Percentiles rank a stretch among this genome's conserved stretches.
Evolutionary conservation across 768 basidiomycete species (phyloP).

Genomic region (Trametes sanguinea): DNA sequence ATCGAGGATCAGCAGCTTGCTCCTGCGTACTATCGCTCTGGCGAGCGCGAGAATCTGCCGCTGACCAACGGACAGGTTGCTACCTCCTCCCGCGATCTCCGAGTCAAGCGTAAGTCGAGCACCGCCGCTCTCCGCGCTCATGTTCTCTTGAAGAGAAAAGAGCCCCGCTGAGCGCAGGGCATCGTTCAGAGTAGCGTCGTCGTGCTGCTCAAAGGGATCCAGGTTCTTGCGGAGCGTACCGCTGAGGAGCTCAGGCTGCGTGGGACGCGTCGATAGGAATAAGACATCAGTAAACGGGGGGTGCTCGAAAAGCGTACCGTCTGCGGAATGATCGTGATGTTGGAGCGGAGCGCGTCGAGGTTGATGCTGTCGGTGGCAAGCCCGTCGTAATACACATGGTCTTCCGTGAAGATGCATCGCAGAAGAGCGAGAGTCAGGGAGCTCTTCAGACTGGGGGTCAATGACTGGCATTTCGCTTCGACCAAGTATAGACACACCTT

Average conservation of each 20-base stretch:
- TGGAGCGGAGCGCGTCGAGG: conserved; percentile 51
- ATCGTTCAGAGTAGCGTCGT: conserved; percentile 52
- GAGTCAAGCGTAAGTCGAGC: conserved; percentile 47
- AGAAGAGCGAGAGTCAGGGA: conserved; percentile 55
- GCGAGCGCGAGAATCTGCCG: conserved; percentile 62
- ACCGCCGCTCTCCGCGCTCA: conserved; percentile 33
- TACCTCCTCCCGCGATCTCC: conserved; percentile 44
- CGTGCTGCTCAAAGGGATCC: conserved; percentile 59
- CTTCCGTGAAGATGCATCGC: conserved; percentile 55
- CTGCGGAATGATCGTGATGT: conserved; percentile 64
- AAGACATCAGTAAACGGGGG: neutral
- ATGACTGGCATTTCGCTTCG: neutral
- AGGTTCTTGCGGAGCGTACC: conserved; percentile 60
- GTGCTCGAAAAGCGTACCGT: conserved; percentile 38
- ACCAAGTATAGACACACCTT: conserved; percentile 34
- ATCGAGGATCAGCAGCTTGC: conserved; percentile 59
- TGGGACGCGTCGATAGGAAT: too few relatives aligned
- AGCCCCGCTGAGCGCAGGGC: conserved; percentile 52
- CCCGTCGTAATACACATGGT: conserved; percentile 54
- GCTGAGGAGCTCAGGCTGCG: conserved; percentile 51
- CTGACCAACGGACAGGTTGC: conserved; percentile 59
- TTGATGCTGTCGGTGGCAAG: conserved; percentile 48
- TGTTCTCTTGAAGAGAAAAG: conserved; percentile 41
- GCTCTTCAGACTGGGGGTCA: conserved; percentile 34
- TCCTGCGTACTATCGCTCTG: conserved; percentile 56